A percentile compares a stretch with the other conserved stretches of the same genome.
These are phyloP conservation scores for Choiromyces venosus DNA, from an alignment of 495 filamentous ascomycete genomes.

Conservation along the genomic window DNA sequence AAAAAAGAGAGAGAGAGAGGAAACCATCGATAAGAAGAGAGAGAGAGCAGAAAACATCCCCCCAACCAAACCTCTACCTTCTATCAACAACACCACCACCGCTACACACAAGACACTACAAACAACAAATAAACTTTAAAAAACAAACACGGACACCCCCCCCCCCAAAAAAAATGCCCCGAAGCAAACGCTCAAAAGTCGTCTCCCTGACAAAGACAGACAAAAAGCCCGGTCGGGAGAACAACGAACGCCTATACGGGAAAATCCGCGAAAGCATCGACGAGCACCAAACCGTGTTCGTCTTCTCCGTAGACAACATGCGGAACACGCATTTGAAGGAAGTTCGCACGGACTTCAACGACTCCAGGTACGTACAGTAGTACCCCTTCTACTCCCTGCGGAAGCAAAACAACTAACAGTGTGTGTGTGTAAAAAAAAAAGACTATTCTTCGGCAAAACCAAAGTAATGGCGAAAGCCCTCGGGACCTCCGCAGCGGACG, in stretches of 20 bases:
- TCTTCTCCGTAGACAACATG: conserved; percentile 96
- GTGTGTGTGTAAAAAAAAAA: no score
- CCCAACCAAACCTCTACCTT: conserved; percentile 10
- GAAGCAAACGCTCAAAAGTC: conserved; percentile 86
- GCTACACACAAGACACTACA: neutral
- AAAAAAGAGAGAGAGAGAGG: conserved; percentile 20
- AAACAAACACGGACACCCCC: no score
- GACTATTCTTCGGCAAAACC: conserved; percentile 96
- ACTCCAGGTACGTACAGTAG: conserved; percentile 70
- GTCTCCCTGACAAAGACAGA: conserved; percentile 80
- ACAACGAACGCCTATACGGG: conserved; percentile 78
- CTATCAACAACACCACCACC: conserved; percentile 6
- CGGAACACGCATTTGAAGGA: conserved; percentile 95
- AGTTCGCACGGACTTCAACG: conserved; percentile 73
- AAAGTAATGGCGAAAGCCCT: conserved; percentile 96
- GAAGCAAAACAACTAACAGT: no score
- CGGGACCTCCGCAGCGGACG: conserved; percentile 64
- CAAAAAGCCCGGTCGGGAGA: conserved; percentile 86
- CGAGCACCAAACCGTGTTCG: conserved; percentile 81
- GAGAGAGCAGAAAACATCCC: conserved; percentile 7
- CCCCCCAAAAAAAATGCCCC: conserved; percentile 88
- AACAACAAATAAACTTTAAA: conserved; percentile 10
- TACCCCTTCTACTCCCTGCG: neutral
- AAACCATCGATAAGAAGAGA: conserved; percentile 24
- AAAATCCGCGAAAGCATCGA: conserved; percentile 82